Conservation (phyloP, 345 rosid genomes). For the Eucalyptus virginea region DNA sequence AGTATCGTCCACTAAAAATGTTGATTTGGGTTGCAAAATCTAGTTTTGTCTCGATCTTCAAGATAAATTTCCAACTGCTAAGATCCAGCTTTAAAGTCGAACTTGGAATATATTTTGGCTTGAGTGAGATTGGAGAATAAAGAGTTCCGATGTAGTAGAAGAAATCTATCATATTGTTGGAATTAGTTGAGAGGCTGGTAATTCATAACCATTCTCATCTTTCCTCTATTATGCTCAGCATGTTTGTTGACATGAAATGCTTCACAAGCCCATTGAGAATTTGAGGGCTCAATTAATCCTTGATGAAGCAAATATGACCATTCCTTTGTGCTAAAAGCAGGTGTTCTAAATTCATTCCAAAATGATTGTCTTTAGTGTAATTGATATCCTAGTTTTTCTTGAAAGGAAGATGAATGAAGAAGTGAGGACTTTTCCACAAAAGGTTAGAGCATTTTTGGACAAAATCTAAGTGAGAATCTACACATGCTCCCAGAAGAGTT, state of each 20-base stretch:
- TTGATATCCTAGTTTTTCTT: not conserved
- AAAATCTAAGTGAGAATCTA: not conserved
- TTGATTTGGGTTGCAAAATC: not conserved
- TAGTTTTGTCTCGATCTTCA: fast-evolving
- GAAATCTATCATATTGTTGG: no score
- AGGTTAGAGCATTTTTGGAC: not conserved
- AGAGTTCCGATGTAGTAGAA: not conserved
- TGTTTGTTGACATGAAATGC: not conserved
- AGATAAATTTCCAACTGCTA: not conserved
- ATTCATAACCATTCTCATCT: not conserved
- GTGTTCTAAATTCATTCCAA: not conserved
- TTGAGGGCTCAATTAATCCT: not conserved
- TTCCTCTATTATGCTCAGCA: not conserved
- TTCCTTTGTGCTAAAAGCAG: not conserved
- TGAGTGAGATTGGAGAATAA: no score
- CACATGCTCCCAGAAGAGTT: not conserved
- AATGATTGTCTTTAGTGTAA: no score
- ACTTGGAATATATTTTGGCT: not conserved
- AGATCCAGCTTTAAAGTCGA: fast-evolving
- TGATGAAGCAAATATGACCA: not conserved
- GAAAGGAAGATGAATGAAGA: not conserved
- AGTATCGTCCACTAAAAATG: not conserved
- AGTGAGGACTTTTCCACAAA: not conserved
- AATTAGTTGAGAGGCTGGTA: not conserved
- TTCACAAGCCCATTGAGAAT: not conserved